Base-by-base conservation (phyloP, 139 green algal genomes). In the Coelastrella sp. region DNA sequence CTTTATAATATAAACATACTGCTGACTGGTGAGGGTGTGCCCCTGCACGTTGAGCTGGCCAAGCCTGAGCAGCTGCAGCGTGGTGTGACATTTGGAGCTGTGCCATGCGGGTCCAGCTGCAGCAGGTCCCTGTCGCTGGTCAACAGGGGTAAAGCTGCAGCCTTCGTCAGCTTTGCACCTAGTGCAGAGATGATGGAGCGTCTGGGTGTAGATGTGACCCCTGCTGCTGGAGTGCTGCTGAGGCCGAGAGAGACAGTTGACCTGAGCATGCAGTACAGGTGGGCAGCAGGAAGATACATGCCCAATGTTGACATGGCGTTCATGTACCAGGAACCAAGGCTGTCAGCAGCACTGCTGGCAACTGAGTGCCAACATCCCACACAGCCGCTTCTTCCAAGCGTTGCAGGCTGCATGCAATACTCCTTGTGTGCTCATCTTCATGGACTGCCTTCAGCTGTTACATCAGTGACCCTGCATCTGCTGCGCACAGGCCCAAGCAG, bases 1-100 rank as follows among this genome's bases (percentile, higher is more conserved):
- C 93, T 98, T 8, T 97, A 94, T 93, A 95, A 92, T 6, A 83
- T 97, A 65, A 90, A 93, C 70, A 93, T 98, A 11, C 79, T 90
- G 57, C 20, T 96, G 68, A 91, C 70, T 75, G 94, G 93, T 24
- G 95, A 97, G 87, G 95, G 94, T 78, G 87, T 91, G 15, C 93
- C 91, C 5, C 80, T 98, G 76, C 87, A 82, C 6, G 72, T 98
- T 27, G 96, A 97, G 88, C 83, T 96, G 22, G 93, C 78, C 22
- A 94, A 97, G 78, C 92, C 94, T 27, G 85, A 90, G 17, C 91
- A 96, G 56, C 35, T 61, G 12, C 85, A 89, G 85, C 82, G 87
- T 14, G 70, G 83, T 17, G 60, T 98, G 68, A 94, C 92, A 76
- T 96, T 98, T 87, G 96, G 96, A 9, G 81, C 91, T 61, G 91